Evolutionary conservation across 2,329 filamentous ascomycete species (phyloP).

Genomic region (Penicillium freii): DNA sequence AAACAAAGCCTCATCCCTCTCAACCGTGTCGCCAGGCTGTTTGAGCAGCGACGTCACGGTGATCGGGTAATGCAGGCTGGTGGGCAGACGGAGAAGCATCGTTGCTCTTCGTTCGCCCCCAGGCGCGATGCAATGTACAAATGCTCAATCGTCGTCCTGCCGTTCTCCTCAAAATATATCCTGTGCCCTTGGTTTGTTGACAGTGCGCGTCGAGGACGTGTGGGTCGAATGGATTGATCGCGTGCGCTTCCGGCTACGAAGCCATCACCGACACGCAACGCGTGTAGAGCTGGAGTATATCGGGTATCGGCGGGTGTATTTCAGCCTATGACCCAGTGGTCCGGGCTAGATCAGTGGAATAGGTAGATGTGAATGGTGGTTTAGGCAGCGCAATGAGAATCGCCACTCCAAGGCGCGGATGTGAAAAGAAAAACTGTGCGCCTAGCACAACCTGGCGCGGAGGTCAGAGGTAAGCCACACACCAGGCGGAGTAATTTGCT

Average conservation of each 20-base stretch:
- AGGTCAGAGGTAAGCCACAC: conserved; percentile 5
- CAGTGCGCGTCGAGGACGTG: conserved; percentile 8
- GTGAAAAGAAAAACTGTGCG: conserved; percentile 12
- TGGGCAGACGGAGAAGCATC: conserved; percentile 50
- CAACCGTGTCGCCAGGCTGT: conserved; percentile 69
- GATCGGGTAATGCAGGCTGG: conserved; percentile 82
- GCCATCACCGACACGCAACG: conserved; percentile 26
- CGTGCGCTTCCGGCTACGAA: conserved; percentile 21
- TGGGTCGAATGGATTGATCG: conserved; percentile 18
- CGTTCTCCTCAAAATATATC: not conserved
- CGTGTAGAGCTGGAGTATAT: conserved; percentile 7
- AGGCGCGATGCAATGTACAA: conserved; percentile 11
- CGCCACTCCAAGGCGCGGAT: conserved; percentile 20
- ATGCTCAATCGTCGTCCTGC: not conserved
- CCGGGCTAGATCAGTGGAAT: not conserved
- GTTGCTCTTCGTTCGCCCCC: conserved; percentile 19
- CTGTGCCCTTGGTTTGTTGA: not conserved
- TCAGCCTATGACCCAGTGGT: not conserved
- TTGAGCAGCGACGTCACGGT: conserved; percentile 84
- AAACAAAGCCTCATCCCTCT: conserved; percentile 74
- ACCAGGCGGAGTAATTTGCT: conserved; percentile 1
- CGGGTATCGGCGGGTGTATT: not conserved
- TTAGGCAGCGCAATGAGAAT: conserved; percentile 12
- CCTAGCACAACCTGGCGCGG: conserved; percentile 16
- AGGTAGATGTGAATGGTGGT: not conserved